Percentiles rank a stretch among this genome's conserved stretches.
Conservation (phyloP, 2,329 filamentous ascomycete species). For the Didymellaceae sp. region DNA sequence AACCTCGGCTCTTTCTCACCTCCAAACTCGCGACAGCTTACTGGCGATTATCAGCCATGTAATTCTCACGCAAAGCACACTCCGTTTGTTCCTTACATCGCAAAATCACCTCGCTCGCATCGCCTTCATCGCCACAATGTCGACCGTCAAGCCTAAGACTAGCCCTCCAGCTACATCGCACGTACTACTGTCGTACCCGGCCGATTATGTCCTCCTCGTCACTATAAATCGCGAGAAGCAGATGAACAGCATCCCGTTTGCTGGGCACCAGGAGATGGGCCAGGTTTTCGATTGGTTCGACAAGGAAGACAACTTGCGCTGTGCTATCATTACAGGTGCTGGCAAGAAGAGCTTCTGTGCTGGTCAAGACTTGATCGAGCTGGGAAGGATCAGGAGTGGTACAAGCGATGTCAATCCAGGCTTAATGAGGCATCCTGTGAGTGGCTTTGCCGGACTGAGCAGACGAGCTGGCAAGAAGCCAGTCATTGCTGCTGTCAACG, state of each 20-base stretch:
- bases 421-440: constrained; percentile 50
- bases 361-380: constrained; percentile 61
- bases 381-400: constrained; percentile 41
- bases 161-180: constrained; percentile 41
- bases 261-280: constrained; percentile 57
- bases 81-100: not conserved
- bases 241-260: constrained; percentile 55
- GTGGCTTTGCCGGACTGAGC: constrained; percentile 63
- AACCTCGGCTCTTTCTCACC: constrained; percentile 16
- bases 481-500: constrained; percentile 66
- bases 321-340: constrained; percentile 57
- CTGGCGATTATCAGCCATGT: constrained; percentile 10
- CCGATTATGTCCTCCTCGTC: constrained; percentile 57
- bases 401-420: constrained; percentile 33
- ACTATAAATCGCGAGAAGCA: constrained; percentile 59
- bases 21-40: constrained; percentile 12
- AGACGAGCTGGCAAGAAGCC: constrained; percentile 65
- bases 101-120: not conserved
- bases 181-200: constrained; percentile 55
- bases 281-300: constrained; percentile 62
- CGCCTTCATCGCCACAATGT: constrained; percentile 24
- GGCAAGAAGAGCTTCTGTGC: constrained; percentile 63
- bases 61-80: not conserved
- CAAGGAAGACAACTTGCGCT: constrained; percentile 55
- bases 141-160: constrained; percentile 36